Conservation (phyloP, 768 basidiomycete species). For the Mycena kentingensis region DNA sequence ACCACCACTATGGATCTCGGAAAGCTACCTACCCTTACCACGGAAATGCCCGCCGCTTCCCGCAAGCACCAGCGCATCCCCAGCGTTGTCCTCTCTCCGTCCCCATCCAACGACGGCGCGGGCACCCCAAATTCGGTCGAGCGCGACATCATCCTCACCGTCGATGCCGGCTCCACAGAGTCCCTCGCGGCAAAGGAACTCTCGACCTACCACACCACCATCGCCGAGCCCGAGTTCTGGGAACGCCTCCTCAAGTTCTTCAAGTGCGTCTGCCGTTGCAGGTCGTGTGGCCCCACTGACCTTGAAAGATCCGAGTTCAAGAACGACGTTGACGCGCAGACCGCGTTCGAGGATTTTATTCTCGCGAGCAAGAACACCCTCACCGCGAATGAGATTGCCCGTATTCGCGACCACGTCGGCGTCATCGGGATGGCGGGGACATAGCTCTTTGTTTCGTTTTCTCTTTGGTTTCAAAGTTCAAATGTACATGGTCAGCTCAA, state of each 20-base stretch:
- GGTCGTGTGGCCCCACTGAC: background rate
- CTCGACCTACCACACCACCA: constrained; percentile 62
- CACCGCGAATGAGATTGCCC: constrained; percentile 66
- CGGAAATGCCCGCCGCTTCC: constrained; percentile 31
- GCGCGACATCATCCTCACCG: constrained; percentile 68
- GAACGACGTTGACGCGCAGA: constrained; percentile 49
- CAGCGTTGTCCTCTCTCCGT: constrained; percentile 76
- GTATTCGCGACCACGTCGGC: constrained; percentile 67
- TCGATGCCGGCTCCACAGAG: constrained; percentile 54
- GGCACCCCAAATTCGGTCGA: constrained; percentile 34
- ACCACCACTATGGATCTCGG: constrained; percentile 10
- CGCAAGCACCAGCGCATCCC: constrained; percentile 68
- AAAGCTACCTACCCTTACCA: constrained; percentile 24
- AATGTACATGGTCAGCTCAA: background rate
- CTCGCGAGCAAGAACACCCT: constrained; percentile 58
- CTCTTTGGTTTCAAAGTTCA: background rate
- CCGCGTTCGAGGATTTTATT: constrained; percentile 67
- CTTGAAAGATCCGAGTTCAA: constrained; percentile 43
- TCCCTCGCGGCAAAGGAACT: constrained; percentile 45
- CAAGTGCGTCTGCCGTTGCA: constrained; percentile 41
- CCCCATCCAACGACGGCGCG: constrained; percentile 52
- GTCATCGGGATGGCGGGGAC: constrained; percentile 65
- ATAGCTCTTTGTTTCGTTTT: background rate
- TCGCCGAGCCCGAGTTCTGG: constrained; percentile 86
- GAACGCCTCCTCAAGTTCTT: constrained; percentile 64